Conservation (phyloP, 2,329 filamentous ascomycete genomes). For the Microsporum ferrugineum region DNA sequence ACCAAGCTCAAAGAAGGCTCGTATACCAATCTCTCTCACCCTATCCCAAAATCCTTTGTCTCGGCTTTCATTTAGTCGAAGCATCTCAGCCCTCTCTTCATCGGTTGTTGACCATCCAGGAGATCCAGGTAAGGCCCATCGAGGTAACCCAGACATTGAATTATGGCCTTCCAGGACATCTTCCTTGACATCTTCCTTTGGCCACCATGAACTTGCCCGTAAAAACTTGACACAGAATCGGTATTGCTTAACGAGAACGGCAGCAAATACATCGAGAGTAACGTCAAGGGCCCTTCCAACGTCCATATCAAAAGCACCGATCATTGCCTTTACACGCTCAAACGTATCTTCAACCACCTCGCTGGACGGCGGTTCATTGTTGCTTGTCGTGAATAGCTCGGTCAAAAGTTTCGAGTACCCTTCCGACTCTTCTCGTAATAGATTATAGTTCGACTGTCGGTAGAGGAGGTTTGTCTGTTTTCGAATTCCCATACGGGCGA, state of each 20-base stretch:
- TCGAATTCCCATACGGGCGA: slow-evolving; percentile 69
- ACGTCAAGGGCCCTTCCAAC: slow-evolving; percentile 91
- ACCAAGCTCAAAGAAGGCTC: slow-evolving; percentile 83
- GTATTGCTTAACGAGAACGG: slow-evolving; percentile 82
- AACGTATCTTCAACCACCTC: slow-evolving; percentile 76
- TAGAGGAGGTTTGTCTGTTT: slow-evolving; percentile 90
- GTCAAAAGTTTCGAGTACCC: slow-evolving; percentile 94
- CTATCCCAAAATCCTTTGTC: slow-evolving; percentile 72
- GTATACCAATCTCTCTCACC: slow-evolving; percentile 62
- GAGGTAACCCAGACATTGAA: slow-evolving; percentile 54
- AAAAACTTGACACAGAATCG: slow-evolving; percentile 92
- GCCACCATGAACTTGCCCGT: slow-evolving; percentile 94
- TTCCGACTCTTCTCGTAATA: slow-evolving; percentile 88
- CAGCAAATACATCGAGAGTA: slow-evolving; percentile 87
- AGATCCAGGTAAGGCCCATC: slow-evolving; percentile 70
- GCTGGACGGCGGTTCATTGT: slow-evolving; percentile 58
- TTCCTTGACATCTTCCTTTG: slow-evolving; percentile 46
- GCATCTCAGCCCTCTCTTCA: slow-evolving; percentile 53
- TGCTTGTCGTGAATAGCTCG: slow-evolving; percentile 83
- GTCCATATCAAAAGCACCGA: slow-evolving; percentile 93
- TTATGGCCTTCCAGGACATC: slow-evolving; percentile 24
- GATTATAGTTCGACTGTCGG: slow-evolving; percentile 91
- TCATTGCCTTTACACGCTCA: slow-evolving; percentile 82
- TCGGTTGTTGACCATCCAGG: slow-evolving; percentile 52
- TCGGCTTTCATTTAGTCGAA: slow-evolving; percentile 48